Conservation (phyloP, 768 basidiomycete genomes). For the Fistulinella prunicolor region DNA sequence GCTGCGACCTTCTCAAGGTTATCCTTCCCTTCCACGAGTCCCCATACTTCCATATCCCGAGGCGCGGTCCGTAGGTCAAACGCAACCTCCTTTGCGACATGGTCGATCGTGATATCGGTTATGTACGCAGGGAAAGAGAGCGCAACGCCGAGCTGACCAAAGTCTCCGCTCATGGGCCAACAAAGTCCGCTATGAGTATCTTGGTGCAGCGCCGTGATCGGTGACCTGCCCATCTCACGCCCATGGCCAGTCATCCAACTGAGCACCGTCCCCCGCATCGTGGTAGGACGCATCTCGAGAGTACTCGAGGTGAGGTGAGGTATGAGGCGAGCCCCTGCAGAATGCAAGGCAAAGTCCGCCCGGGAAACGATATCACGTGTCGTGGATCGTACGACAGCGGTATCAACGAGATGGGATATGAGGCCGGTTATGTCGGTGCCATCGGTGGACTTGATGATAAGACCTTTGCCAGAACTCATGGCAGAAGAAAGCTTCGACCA, state of each 20-base stretch:
- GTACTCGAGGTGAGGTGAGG: constrained; percentile 83
- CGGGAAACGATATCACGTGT: constrained; percentile 77
- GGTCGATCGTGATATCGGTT: constrained; percentile 78
- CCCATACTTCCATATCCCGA: constrained; percentile 88
- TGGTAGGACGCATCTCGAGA: constrained; percentile 58
- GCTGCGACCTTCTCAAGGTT: constrained; percentile 59
- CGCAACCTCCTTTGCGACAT: constrained; percentile 79
- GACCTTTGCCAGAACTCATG: constrained; percentile 40
- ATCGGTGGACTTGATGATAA: constrained; percentile 70
- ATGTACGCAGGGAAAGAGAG: constrained; percentile 61
- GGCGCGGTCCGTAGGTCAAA: constrained; percentile 82
- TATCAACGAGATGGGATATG: constrained; percentile 73
- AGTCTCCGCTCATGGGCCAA: constrained; percentile 84
- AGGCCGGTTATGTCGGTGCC: constrained; percentile 72
- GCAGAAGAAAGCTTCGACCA: constrained; percentile 62
- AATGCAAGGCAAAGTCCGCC: constrained; percentile 83
- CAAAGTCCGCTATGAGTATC: constrained; percentile 82
- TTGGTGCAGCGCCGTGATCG: constrained; percentile 84
- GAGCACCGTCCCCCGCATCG: constrained; percentile 46
- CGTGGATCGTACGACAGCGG: constrained; percentile 61
- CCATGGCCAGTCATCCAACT: constrained; percentile 61
- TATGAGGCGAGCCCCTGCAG: constrained; percentile 76
- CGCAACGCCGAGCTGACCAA: constrained; percentile 80
- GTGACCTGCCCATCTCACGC: constrained; percentile 69
- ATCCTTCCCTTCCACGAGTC: constrained; percentile 73